Evolutionary conservation across 805 yeast species (phyloP), one percentile per base, ranked within the genome.

Genomic region (Schwanniomyces occidentalis): DNA sequence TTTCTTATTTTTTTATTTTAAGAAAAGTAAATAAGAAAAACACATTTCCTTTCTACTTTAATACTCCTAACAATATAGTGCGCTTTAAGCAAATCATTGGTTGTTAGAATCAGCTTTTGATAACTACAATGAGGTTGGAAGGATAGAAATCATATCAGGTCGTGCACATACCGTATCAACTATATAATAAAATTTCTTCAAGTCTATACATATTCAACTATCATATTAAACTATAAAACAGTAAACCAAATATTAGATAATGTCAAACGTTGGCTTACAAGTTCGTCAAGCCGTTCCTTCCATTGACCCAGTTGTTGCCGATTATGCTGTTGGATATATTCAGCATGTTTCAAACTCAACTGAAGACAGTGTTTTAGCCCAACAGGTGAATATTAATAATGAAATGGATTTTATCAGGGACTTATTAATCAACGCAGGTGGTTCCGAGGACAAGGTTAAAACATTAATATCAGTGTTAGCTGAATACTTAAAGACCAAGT

Each of bases 261-360:
- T 68, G 73, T 65, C 73, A 8, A 66, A 63, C 48, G 47, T 65
- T 16, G 67, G 69, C 9, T 48, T 65, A 29, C 88, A 84, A 54
- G 80, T 90, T 6, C 83, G 96, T 42, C 86, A 83, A 58, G 91
- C 96, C 0, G 93, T 82, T 3, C 90, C 95, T 3, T 70, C 84
- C 0, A 74, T 93, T 29, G 99, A 93, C 52, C 82, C 90, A 1
- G 78, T 89, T 8, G 95, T 93, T 13, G 74, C 82, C 1, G 93
- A 89, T 42, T 93, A 93, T 56, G 95, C 95, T 3, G 82, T 83
- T 24, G 99, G 99, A 1, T 93, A 90, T 51, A 83, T 88, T 35
- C 82, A 83, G 40, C 90, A 89, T 63, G 65, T 93, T 13, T 78
- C 88, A n/a, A 71, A 69, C 32, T 71, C 85, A 13, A 87, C 93